Evolutionary conservation across 306 rosid genomes (phyloP), one percentile per base, ranked within the genome.

Genomic region (Oemleria cerasiformis): DNA sequence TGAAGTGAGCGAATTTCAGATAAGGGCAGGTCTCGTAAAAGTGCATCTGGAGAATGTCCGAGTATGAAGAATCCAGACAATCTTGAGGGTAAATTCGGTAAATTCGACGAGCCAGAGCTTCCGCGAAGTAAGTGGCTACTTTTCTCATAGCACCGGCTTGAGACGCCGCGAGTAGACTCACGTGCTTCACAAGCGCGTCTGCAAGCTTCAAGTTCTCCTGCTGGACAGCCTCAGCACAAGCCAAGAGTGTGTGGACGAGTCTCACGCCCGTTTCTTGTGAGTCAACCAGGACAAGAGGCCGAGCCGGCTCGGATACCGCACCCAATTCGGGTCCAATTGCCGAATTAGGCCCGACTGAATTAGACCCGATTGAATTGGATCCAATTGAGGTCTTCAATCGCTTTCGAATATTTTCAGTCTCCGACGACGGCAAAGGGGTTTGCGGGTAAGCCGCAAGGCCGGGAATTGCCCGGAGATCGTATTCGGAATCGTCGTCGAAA

Each of bases 1-100:
- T 92, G 86, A 92, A 92, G 75, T 92, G 98, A 1, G 96, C 96
- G 78, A 92, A 92, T 75, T 92, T 92, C 30, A 88, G 91, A 49
- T 92, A 92, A 0, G 96, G 96, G 60, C 82, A 86, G 14, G 91
- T 80, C 65, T 86, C 96, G 65, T 90, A 92, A 70, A 92, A 92
- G 76, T 92, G 92, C 91, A 86, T 86, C 79, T 88, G 88, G 25
- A 92, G 88, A 12, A 82, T 12, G 25, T 92, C 96, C 19, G 86
- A 65, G 79, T 78, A 73, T 0, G 92, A 71, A 0, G 92, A 71
- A 15, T 86, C 88, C 2, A 81, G 63, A 1, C 78, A 48, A 23
- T 87, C 83, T 11, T 73, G 78, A 0, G 95, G 92, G 75, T 63
- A 82, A 7, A 80, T 66, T 72, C 80, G 21, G 82, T 86, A 90